Evolutionary conservation across 2,329 filamentous ascomycete species (phyloP).

Genomic region (Colletotrichum tabaci): DNA sequence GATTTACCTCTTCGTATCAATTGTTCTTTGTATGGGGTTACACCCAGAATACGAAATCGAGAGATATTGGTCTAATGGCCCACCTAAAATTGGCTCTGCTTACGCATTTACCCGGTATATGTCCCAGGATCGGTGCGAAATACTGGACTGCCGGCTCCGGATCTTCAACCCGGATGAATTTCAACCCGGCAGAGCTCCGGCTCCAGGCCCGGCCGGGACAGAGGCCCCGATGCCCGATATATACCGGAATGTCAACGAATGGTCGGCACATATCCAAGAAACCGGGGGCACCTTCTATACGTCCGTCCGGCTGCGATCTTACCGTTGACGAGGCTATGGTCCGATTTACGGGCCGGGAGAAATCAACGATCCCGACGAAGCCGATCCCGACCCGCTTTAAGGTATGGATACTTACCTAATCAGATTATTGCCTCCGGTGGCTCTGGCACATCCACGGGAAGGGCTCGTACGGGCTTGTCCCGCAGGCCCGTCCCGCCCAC

Average conservation of each 20-base stretch:
- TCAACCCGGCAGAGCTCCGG: no score
- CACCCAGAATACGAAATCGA: not conserved
- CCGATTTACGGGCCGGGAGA: not conserved
- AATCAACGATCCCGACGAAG: not conserved
- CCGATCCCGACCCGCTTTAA: not conserved
- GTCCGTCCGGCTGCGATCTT: not conserved
- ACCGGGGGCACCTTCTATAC: not conserved
- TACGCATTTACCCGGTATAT: not conserved
- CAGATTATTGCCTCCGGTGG: not conserved
- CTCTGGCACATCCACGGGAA: not conserved
- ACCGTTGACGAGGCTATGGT: not conserved
- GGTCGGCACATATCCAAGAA: not conserved
- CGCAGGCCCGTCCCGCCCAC: not conserved
- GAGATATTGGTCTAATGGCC: not conserved
- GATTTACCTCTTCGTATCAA: not conserved
- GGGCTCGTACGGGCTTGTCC: not conserved
- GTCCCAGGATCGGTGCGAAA: no score
- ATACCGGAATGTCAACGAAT: not conserved
- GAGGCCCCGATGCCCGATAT: no score
- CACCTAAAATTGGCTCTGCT: not conserved
- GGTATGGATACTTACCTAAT: not conserved
- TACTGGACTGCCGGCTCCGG: no score
- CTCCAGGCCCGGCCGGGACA: no score
- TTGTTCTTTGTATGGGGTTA: not conserved
- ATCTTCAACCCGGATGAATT: no score